Percentiles rank a stretch among this genome's conserved stretches.
These are phyloP conservation scores for Xylaria flabelliformis DNA, from an alignment of 495 filamentous ascomycete species.

Conservation along the genomic window DNA sequence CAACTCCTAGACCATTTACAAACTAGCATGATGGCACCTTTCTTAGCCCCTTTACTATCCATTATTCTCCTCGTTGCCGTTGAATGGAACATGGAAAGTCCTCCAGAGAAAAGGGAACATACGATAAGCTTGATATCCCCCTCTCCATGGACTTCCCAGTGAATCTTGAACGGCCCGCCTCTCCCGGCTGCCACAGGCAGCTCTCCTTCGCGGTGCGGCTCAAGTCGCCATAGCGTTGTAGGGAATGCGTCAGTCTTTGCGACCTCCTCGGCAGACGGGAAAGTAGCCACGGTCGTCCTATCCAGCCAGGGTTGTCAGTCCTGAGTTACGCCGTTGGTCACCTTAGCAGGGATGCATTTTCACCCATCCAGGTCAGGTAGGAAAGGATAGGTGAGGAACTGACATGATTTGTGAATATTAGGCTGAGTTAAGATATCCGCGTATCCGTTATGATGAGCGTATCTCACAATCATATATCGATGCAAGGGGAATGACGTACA, in stretches of 20 bases:
- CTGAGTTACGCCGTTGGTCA: not conserved
- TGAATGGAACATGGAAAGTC: not conserved
- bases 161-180: conserved; percentile 73
- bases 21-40: conserved; percentile 46
- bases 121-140: conserved; percentile 75
- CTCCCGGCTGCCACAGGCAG: conserved; percentile 66
- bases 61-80: not conserved
- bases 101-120: conserved; percentile 43
- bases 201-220: conserved; percentile 62
- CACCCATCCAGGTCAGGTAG: not conserved
- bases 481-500: no score
- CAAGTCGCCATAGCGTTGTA: conserved; percentile 65
- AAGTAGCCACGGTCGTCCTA: conserved; percentile 25
- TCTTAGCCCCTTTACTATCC: not conserved
- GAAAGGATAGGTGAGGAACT: not conserved
- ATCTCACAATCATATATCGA: not conserved
- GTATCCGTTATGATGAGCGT: not conserved
- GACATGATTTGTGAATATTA: not conserved
- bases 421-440: not conserved
- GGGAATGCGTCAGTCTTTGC: conserved; percentile 52
- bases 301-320: not conserved
- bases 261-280: conserved; percentile 50
- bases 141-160: conserved; percentile 79
- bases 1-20: conserved; percentile 69
- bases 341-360: not conserved